Evolutionary conservation across 495 filamentous ascomycete species (phyloP).

Genomic region (Aspergillus ellipticus): DNA sequence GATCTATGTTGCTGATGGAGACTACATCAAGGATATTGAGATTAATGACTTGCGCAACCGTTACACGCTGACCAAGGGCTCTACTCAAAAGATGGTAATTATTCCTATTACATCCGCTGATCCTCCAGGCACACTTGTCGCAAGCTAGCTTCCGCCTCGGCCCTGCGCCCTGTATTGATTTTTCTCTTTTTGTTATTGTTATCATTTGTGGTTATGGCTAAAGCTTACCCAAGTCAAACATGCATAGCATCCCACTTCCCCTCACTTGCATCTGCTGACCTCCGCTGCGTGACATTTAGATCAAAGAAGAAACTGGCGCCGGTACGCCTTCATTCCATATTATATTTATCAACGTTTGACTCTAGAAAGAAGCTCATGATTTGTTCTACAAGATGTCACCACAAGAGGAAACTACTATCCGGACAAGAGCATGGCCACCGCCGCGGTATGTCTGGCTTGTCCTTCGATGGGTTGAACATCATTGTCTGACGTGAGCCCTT

Average conservation of each 20-base stretch:
- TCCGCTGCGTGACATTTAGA: slow-evolving; percentile 90
- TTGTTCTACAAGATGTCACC: slow-evolving; percentile 88
- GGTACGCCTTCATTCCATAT: slow-evolving; percentile 75
- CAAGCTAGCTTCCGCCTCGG: slow-evolving; percentile 33
- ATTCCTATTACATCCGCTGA: slow-evolving; percentile 75
- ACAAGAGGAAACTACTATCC: slow-evolving; percentile 95
- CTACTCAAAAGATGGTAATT: slow-evolving; percentile 99
- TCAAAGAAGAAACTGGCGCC: slow-evolving; percentile 99
- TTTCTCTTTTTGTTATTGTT: slow-evolving; percentile 21
- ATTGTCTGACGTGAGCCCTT: slow-evolving; percentile 3
- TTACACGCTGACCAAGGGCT: slow-evolving; percentile 95
- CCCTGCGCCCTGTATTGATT: slow-evolving; percentile 30
- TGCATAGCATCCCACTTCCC: slow-evolving; percentile 66
- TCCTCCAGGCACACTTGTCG: slow-evolving; percentile 56
- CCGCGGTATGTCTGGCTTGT: slow-evolving; percentile 60
- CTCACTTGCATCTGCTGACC: slow-evolving; percentile 98
- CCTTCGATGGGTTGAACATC: neutral
- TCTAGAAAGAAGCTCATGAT: slow-evolving; percentile 59
- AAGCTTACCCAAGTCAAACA: slow-evolving; percentile 76
- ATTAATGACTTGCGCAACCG: slow-evolving; percentile 97
- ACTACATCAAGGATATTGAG: slow-evolving; percentile 97
- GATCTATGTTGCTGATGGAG: slow-evolving; percentile 90
- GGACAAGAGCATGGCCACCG: slow-evolving; percentile 94
- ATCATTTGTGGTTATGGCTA: slow-evolving; percentile 55
- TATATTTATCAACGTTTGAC: slow-evolving; percentile 42